Percentiles rank a stretch among this genome's conserved stretches.
These are phyloP conservation scores for Cucumis sativus DNA, from an alignment of 306 rosid species.

Conservation along the genomic window DNA sequence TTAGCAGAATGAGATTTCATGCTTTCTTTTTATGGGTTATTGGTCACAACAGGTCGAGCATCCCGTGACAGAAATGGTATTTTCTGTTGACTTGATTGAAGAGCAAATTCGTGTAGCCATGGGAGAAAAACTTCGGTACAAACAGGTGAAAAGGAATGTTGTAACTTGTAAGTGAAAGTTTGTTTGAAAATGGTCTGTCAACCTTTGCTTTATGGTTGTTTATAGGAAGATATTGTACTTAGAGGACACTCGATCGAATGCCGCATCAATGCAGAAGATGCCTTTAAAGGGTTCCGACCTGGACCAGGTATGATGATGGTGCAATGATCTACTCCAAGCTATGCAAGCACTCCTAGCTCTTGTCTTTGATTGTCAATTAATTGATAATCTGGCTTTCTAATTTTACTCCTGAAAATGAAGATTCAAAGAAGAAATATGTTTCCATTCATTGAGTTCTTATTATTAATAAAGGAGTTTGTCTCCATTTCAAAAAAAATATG, in stretches of 20 bases:
- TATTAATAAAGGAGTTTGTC: too few relatives aligned
- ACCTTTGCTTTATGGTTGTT: slow-evolving; percentile 12
- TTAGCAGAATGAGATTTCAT: background rate
- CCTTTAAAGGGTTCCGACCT: slow-evolving; percentile 90
- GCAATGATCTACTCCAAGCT: background rate
- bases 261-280: slow-evolving; percentile 97
- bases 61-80: slow-evolving; percentile 99
- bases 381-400: background rate
- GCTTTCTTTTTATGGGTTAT: background rate
- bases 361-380: background rate
- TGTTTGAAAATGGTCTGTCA: slow-evolving; percentile 3
- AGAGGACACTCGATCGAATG: slow-evolving; percentile 97
- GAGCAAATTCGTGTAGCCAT: slow-evolving; percentile 91
- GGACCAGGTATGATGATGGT: slow-evolving; percentile 70
- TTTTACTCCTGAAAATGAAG: background rate
- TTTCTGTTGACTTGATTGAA: slow-evolving; percentile 87
- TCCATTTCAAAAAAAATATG: too few relatives aligned
- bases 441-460: too few relatives aligned
- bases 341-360: background rate
- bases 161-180: slow-evolving; percentile 1
- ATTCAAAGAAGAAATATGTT: background rate
- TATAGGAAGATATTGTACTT: slow-evolving; percentile 86
- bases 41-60: slow-evolving; percentile 66
- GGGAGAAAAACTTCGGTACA: slow-evolving; percentile 77
- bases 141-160: slow-evolving; percentile 42